Conservation (phyloP, 106 monocot species). For the Platanthera zijinensis region DNA sequence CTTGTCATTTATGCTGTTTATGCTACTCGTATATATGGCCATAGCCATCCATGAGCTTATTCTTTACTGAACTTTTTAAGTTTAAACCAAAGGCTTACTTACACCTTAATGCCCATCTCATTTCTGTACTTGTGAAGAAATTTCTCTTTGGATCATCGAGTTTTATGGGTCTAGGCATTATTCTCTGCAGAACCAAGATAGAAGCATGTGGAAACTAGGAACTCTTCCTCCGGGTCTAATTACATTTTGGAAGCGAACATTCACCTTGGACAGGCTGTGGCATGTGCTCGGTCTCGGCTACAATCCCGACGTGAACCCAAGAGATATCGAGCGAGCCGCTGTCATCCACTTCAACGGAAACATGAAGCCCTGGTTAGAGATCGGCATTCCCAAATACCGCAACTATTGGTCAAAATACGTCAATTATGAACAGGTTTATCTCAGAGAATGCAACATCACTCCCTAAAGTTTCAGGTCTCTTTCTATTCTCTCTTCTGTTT, state of each 20-base stretch:
- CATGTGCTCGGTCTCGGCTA: slow-evolving; percentile 53
- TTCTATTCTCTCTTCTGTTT: background rate
- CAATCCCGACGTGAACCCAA: slow-evolving; percentile 32
- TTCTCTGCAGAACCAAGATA: slow-evolving; percentile 38
- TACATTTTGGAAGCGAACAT: slow-evolving; percentile 36
- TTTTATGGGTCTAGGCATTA: background rate
- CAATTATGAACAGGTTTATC: slow-evolving; percentile 34
- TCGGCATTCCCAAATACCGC: slow-evolving; percentile 35
- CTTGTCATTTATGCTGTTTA: background rate
- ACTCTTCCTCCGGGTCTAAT: slow-evolving; percentile 50
- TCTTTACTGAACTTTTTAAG: background rate
- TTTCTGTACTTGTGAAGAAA: background rate
- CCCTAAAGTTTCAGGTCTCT: slow-evolving; percentile 14
- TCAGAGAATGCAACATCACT: slow-evolving; percentile 50
- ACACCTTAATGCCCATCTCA: background rate
- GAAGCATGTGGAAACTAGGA: slow-evolving; percentile 44
- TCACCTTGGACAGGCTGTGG: slow-evolving; percentile 31
- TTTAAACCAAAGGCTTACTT: background rate
- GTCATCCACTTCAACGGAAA: slow-evolving; percentile 54
- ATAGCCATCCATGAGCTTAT: background rate
- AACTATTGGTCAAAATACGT: slow-evolving; percentile 42
- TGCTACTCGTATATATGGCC: background rate
- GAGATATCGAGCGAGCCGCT: slow-evolving; percentile 37
- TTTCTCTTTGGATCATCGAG: background rate
- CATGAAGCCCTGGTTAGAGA: slow-evolving; percentile 59